These are phyloP conservation scores for bread wheat (Triticum aestivum) DNA, from an alignment of 176 grass and related monocot species.

Conservation along the genomic window IWGSC_CS_RefSeq_v2.1 NC_057799.1:10545488-10545987, in stretches of 20 bases:
- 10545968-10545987: neutral
- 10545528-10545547: conserved; percentile 32
- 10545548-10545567: neutral
- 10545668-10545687: conserved; percentile 52
- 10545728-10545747: conserved; percentile 77
- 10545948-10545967: neutral
- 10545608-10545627: conserved; percentile 51
- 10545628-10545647: conserved; percentile 62
- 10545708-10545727: conserved; percentile 53
- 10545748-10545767: conserved; percentile 37
- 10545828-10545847: neutral
- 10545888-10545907: neutral
- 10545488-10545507: conserved; percentile 86
- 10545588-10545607: neutral
- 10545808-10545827: neutral
- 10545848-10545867: neutral
- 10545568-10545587: neutral
- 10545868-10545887: neutral
- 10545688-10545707: conserved; percentile 45
- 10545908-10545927: neutral
- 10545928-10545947: neutral
- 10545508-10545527: conserved; percentile 60
- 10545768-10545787: neutral
- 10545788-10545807: neutral
- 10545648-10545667: conserved; percentile 75